Evolutionary conservation across 805 yeast genomes (phyloP).

Genomic region (Yamadazyma sp.): DNA sequence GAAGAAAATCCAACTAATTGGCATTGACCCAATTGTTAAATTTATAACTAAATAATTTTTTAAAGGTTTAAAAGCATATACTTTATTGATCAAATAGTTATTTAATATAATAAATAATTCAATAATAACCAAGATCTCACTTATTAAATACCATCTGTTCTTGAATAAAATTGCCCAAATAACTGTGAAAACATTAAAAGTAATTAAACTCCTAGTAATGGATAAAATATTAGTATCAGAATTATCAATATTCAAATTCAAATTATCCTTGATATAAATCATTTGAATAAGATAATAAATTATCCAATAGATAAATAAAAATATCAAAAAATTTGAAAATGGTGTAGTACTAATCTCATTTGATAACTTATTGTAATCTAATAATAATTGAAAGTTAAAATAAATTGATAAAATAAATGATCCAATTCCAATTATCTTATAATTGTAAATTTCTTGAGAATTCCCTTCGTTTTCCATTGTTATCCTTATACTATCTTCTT

Average conservation of each 20-base stretch:
- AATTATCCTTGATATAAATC: constrained; percentile 32
- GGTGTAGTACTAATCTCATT: constrained; percentile 65
- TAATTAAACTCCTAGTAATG: constrained; percentile 47
- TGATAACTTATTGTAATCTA: constrained; percentile 48
- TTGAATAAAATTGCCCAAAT: constrained; percentile 65
- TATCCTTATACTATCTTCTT: no score
- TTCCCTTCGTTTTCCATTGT: no score
- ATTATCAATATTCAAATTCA: constrained; percentile 13
- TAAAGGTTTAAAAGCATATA: constrained; percentile 53
- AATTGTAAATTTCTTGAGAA: constrained; percentile 9
- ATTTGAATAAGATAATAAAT: constrained; percentile 52
- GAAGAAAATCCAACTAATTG: constrained; percentile 71
- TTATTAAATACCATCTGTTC: constrained; percentile 52
- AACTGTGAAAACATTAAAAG: constrained; percentile 58
- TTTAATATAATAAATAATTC: constrained; percentile 59
- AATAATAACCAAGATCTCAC: constrained; percentile 55
- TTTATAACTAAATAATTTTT: constrained; percentile 58
- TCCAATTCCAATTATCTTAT: constrained; percentile 38
- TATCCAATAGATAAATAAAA: constrained; percentile 57
- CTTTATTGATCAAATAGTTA: constrained; percentile 56
- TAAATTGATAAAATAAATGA: constrained; percentile 56
- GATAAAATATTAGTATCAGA: constrained; percentile 11
- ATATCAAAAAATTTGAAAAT: constrained; percentile 55
- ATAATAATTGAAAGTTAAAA: constrained; percentile 54
- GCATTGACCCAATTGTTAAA: constrained; percentile 63